Conservation (phyloP, 208 protist genomes). For the Wallacemonas rigidus region DNA sequence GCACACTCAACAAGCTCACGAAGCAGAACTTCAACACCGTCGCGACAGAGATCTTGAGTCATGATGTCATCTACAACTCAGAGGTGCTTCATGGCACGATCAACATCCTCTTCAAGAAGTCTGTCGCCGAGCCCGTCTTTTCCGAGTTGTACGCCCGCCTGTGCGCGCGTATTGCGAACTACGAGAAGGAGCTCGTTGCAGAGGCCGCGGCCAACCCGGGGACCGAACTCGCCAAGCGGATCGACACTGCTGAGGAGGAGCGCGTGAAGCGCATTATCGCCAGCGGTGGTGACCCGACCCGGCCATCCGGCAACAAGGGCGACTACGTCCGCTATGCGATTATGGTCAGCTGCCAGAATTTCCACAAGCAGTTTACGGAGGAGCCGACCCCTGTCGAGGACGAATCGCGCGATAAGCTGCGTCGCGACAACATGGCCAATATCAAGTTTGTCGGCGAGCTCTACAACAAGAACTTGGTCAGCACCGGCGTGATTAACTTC, state of each 20-base stretch:
- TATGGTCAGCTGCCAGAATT: constrained; percentile 54
- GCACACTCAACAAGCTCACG: constrained; percentile 87
- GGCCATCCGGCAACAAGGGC: constrained; percentile 23
- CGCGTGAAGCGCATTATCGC: constrained; percentile 20
- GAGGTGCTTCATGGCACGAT: constrained; percentile 69
- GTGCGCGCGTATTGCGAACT: constrained; percentile 73
- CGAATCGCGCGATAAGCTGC: constrained; percentile 66
- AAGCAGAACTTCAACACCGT: constrained; percentile 84
- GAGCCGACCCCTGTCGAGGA: constrained; percentile 42
- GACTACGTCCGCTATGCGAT: constrained; percentile 51
- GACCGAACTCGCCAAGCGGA: constrained; percentile 34
- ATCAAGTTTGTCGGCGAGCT: constrained; percentile 92
- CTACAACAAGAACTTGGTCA: constrained; percentile 73
- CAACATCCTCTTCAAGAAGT: constrained; percentile 87
- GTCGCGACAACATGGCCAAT: constrained; percentile 87
- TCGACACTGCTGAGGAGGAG: constrained; percentile 27
- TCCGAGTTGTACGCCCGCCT: constrained; percentile 80
- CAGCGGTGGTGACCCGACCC: constrained; percentile 25
- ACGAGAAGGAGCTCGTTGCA: constrained; percentile 67
- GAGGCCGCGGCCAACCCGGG: constrained; percentile 39
- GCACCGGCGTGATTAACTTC: constrained; percentile 59
- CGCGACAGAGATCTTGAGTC: constrained; percentile 55
- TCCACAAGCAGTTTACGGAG: constrained; percentile 51
- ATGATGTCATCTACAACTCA: constrained; percentile 71
- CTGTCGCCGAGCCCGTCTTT: constrained; percentile 88